Percentiles rank a stretch among this genome's conserved stretches.
These are phyloP conservation scores for Letharia lupina DNA, from an alignment of 495 filamentous ascomycete species.

Conservation along the genomic window DNA sequence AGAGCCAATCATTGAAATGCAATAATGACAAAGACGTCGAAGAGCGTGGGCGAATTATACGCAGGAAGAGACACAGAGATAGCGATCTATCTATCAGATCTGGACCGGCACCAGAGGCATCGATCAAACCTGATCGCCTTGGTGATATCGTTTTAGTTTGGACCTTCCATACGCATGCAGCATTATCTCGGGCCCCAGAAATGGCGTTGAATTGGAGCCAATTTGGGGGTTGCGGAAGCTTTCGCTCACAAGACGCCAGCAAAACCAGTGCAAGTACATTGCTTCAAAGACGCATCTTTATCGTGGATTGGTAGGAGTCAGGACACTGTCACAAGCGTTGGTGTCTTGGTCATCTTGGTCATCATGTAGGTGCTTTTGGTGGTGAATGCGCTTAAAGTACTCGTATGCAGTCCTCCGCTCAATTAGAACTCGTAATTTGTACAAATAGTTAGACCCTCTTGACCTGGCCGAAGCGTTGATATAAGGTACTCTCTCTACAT, in stretches of 20 bases:
- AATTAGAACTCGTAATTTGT: background rate
- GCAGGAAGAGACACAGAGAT: background rate
- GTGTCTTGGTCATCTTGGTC: background rate
- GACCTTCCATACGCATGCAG: background rate
- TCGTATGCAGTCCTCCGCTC: background rate
- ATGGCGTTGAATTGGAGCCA: background rate
- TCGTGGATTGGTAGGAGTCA: background rate
- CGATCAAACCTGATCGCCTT: background rate
- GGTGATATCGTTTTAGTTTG: background rate
- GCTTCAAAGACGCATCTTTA: background rate
- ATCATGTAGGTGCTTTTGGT: background rate
- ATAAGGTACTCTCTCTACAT: background rate
- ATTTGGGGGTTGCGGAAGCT: background rate
- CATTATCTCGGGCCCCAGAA: background rate
- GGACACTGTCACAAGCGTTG: background rate
- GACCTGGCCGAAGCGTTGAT: background rate
- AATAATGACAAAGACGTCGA: background rate
- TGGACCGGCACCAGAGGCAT: background rate
- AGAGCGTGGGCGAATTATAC: background rate
- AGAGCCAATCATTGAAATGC: background rate
- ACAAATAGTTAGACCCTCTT: background rate
- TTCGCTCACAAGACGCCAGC: background rate
- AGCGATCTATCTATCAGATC: background rate
- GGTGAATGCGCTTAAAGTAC: background rate
- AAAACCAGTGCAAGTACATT: background rate